These are phyloP conservation scores for Hypomyces rosellus DNA, from an alignment of 2,329 filamentous ascomycete genomes.

Conservation along the genomic window DNA sequence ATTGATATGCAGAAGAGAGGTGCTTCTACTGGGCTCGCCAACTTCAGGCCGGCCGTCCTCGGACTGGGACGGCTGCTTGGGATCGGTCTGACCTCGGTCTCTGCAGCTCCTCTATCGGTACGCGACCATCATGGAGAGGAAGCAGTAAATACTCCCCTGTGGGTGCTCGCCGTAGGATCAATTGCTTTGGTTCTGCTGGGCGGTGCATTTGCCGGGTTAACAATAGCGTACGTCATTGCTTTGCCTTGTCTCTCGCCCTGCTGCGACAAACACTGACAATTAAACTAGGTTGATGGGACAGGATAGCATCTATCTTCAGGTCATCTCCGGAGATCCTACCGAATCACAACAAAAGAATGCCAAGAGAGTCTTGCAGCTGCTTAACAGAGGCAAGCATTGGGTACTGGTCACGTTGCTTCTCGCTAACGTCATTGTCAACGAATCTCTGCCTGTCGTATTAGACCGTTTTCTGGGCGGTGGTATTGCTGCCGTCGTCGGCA, in stretches of 20 bases:
- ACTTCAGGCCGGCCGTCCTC: constrained; percentile 43
- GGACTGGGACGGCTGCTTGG: constrained; percentile 47
- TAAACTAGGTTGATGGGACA: constrained; percentile 52
- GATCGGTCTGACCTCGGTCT: constrained; percentile 41
- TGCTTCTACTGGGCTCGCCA: constrained; percentile 29
- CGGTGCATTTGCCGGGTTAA: constrained; percentile 90
- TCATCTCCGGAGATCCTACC: constrained; percentile 79
- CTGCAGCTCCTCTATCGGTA: constrained; percentile 38
- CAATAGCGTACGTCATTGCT: constrained; percentile 60
- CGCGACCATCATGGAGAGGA: constrained; percentile 38
- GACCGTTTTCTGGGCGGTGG: constrained; percentile 91
- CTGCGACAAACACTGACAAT: constrained; percentile 1
- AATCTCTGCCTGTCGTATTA: constrained; percentile 89
- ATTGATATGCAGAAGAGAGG: constrained; percentile 22
- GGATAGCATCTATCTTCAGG: constrained; percentile 96
- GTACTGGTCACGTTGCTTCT: constrained; percentile 89
- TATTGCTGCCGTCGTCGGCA: constrained; percentile 87
- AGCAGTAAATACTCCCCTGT: constrained; percentile 58
- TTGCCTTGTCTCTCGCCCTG: constrained; percentile 8
- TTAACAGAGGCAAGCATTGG: constrained; percentile 94
- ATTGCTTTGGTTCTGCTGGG: constrained; percentile 77
- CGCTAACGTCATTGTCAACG: constrained; percentile 97
- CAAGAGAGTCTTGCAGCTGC: constrained; percentile 67
- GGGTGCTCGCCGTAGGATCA: constrained; percentile 75
- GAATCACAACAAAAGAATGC: constrained; percentile 85